Conservation (phyloP, 345 rosid species). For the Salix exigua region DNA sequence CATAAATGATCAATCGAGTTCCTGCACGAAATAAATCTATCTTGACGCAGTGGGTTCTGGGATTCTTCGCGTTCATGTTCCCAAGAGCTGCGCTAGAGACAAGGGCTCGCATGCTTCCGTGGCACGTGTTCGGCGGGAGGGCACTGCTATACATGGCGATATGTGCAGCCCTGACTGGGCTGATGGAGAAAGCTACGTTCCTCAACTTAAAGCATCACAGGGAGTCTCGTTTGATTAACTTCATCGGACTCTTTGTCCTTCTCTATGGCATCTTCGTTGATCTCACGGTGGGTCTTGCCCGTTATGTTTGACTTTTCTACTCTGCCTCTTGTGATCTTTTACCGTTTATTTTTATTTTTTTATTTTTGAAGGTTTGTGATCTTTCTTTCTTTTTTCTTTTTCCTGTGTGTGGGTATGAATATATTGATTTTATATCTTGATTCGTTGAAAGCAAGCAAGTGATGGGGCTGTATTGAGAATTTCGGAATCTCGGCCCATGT, state of each 20-base stretch:
- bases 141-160: slow-evolving; percentile 64
- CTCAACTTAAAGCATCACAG: slow-evolving; percentile 9
- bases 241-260: slow-evolving; percentile 55
- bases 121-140: slow-evolving; percentile 75
- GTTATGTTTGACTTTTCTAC: slow-evolving; percentile 36
- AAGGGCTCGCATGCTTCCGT: slow-evolving; percentile 45
- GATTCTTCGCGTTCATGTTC: slow-evolving; percentile 43
- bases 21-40: too few relatives aligned
- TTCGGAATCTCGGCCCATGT: neutral
- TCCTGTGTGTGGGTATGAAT: neutral
- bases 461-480: neutral
- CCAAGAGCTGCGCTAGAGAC: slow-evolving; percentile 14
- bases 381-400: neutral
- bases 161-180: slow-evolving; percentile 78
- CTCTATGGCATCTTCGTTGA: slow-evolving; percentile 81
- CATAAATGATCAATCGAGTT: too few relatives aligned
- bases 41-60: slow-evolving; percentile 59
- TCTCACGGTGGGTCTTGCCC: slow-evolving; percentile 64
- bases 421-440: neutral
- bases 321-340: neutral
- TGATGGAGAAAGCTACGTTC: slow-evolving; percentile 49
- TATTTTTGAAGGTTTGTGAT: too few relatives aligned
- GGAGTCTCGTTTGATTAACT: slow-evolving; percentile 69
- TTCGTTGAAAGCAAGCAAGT: neutral
- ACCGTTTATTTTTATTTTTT: neutral